phyloP scores from a whole-genome alignment of 1,284 basidiomycete species.

The Leucoagaricus sp. region DNA sequence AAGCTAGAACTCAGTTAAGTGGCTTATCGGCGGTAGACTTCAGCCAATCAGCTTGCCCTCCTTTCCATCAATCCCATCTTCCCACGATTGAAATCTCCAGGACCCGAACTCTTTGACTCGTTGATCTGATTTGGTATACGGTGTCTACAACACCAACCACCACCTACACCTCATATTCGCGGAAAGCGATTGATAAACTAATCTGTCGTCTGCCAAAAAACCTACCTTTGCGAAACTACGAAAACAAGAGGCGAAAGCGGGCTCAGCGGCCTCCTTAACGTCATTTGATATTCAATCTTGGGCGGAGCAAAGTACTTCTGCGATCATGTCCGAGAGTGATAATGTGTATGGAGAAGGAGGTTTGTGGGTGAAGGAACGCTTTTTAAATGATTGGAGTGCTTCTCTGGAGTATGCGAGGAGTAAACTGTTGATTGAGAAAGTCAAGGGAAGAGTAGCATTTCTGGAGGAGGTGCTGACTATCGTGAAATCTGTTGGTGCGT shows the following conservation, averaged over 20 bases:
- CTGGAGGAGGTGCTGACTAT: slow-evolving; percentile 59
- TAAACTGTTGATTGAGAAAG: slow-evolving; percentile 51
- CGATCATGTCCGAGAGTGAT: slow-evolving; percentile 16
- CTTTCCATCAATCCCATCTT: slow-evolving; percentile 1
- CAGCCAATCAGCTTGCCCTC: too few species aligned
- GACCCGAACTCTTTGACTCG: neutral
- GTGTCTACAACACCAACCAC: neutral
- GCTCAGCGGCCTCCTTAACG: slow-evolving; percentile 6
- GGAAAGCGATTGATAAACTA: neutral
- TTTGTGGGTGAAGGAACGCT: slow-evolving; percentile 53
- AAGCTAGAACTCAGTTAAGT: neutral
- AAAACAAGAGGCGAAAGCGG: slow-evolving; percentile 14
- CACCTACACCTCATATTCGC: neutral
- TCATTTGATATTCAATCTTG: slow-evolving; percentile 13
- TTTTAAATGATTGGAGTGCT: slow-evolving; percentile 54
- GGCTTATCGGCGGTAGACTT: too few species aligned
- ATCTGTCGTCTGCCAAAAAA: neutral
- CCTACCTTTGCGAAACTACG: slow-evolving; percentile 11
- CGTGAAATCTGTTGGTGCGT: slow-evolving; percentile 60
- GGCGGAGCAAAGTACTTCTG: slow-evolving; percentile 9
- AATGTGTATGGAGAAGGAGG: slow-evolving; percentile 20
- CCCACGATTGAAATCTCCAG: slow-evolving; percentile 16
- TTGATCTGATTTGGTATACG: neutral
- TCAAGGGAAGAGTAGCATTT: slow-evolving; percentile 57
- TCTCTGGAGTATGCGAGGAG: slow-evolving; percentile 56